A percentile compares a stretch with the other conserved stretches of the same genome.
phyloP scores from a whole-genome alignment of 225 moss, liverwort and hornwort species.

The Asterella californica region DNA sequence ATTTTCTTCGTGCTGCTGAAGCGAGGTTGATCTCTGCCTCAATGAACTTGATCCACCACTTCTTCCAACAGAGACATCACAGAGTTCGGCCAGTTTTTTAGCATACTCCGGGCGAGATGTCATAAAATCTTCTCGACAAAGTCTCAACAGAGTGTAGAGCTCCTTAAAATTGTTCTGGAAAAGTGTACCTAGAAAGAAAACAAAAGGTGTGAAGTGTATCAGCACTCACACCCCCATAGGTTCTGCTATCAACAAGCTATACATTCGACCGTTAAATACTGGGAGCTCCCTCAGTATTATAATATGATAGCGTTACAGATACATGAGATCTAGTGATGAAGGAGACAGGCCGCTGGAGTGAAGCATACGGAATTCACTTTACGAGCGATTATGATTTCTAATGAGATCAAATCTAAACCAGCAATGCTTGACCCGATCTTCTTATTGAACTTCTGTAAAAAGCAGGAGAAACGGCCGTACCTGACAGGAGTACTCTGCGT shows the following conservation, averaged over 20 bases:
- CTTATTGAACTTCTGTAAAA: background rate
- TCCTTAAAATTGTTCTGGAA: constrained; percentile 97
- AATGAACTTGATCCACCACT: background rate
- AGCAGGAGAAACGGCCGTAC: constrained; percentile 22
- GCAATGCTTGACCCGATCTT: too few relatives aligned
- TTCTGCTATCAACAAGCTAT: background rate
- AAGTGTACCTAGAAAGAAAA: constrained; percentile 58
- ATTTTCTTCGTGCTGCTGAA: constrained; percentile 33
- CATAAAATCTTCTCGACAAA: constrained; percentile 85
- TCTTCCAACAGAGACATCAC: background rate
- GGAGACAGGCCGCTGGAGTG: background rate
- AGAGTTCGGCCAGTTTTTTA: constrained; percentile 34
- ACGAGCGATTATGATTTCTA: too few relatives aligned
- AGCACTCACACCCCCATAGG: background rate
- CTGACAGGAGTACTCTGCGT: constrained; percentile 80
- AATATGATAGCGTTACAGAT: too few relatives aligned
- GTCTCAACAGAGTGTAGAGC: constrained; percentile 73
- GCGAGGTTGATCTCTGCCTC: background rate
- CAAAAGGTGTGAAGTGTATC: background rate
- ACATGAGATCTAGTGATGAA: background rate
- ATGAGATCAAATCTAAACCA: background rate
- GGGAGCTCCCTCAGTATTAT: too few relatives aligned
- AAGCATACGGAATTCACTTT: too few relatives aligned
- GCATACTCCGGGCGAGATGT: constrained; percentile 23
- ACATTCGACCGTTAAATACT: background rate